A percentile compares a stretch with the other conserved stretches of the same genome.
phyloP scores from a whole-genome alignment of 129 eudicot genomes.

The Artemisia annua region DNA sequence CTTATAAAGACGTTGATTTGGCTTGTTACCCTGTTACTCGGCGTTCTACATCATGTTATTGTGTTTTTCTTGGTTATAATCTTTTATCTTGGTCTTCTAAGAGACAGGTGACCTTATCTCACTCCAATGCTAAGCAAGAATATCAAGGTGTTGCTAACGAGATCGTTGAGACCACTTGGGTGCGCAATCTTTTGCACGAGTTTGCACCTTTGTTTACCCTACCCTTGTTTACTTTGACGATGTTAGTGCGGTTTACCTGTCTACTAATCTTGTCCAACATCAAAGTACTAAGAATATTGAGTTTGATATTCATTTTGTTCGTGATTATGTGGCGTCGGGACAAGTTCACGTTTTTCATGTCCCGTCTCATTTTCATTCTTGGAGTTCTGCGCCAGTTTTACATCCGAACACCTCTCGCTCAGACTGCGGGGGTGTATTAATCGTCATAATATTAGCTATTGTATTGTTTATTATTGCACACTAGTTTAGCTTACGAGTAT shows the following conservation, averaged over 20 bases:
- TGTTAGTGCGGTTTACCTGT: background rate
- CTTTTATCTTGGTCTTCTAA: background rate
- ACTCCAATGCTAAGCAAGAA: background rate
- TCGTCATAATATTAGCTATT: background rate
- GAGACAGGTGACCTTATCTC: background rate
- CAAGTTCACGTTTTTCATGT: background rate
- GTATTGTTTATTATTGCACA: too few species aligned
- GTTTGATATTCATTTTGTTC: background rate
- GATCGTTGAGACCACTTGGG: background rate
- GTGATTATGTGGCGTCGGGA: background rate
- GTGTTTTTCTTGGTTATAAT: background rate
- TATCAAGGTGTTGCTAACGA: background rate
- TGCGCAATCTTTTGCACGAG: background rate
- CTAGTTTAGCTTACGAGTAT: too few species aligned
- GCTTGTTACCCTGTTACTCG: background rate
- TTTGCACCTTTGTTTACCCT: background rate
- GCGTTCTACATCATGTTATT: background rate
- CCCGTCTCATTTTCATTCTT: background rate
- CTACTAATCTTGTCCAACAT: background rate
- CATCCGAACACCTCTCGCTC: background rate
- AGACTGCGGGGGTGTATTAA: background rate
- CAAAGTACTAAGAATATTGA: background rate
- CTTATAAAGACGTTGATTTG: background rate
- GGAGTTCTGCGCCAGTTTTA: background rate
- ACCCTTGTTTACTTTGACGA: background rate